Conservation (phyloP, 2,329 filamentous ascomycete species). For the Fusarium cicatricum region DNA sequence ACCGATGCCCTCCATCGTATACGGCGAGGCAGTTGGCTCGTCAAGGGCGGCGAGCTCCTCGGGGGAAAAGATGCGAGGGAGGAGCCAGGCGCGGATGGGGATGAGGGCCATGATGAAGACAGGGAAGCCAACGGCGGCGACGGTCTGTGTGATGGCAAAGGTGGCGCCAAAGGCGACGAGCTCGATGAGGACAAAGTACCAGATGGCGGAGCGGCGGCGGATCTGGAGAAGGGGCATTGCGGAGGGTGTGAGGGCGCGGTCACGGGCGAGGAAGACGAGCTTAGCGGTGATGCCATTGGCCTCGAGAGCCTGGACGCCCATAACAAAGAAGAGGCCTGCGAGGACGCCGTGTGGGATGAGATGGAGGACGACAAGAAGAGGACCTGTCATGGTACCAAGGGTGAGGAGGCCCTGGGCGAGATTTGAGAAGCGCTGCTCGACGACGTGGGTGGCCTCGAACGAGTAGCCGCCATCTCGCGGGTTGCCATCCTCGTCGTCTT, state of each 20-base stretch:
- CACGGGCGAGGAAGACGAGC: slow-evolving; percentile 73
- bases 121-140: slow-evolving; percentile 83
- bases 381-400: slow-evolving; percentile 80
- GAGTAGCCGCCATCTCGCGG: slow-evolving; percentile 63
- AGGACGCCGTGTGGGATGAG: slow-evolving; percentile 82
- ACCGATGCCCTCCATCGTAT: slow-evolving; percentile 79
- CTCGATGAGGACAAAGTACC: slow-evolving; percentile 75
- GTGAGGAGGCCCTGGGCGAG: slow-evolving; percentile 80
- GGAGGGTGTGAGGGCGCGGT: slow-evolving; percentile 67
- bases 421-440: slow-evolving; percentile 83
- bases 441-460: slow-evolving; percentile 67
- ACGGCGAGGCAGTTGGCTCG: slow-evolving; percentile 76
- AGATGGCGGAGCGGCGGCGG: slow-evolving; percentile 70
- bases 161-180: slow-evolving; percentile 77
- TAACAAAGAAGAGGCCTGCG: slow-evolving; percentile 84
- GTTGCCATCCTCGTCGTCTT: slow-evolving; percentile 60
- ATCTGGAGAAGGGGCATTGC: slow-evolving; percentile 68
- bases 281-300: slow-evolving; percentile 81
- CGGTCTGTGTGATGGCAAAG: slow-evolving; percentile 84
- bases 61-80: slow-evolving; percentile 67
- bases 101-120: slow-evolving; percentile 76
- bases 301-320: slow-evolving; percentile 81
- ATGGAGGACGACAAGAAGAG: slow-evolving; percentile 76
- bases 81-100: slow-evolving; percentile 68
- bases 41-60: slow-evolving; percentile 72